Conservation (phyloP, 2,329 filamentous ascomycete species). For the Arthrobotrys iridis region DNA sequence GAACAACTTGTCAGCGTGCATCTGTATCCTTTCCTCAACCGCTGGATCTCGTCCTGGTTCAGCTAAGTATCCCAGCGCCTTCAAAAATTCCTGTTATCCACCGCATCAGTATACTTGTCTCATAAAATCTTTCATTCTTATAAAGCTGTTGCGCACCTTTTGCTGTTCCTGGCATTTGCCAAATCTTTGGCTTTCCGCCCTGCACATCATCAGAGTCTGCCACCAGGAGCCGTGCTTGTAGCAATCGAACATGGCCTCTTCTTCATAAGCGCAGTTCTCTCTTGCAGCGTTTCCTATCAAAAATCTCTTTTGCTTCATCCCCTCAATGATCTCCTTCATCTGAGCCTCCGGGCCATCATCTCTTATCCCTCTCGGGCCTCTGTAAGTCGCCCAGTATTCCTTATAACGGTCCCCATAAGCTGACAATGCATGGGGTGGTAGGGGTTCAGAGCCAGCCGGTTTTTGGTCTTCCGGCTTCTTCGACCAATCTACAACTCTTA, state of each 20-base stretch:
- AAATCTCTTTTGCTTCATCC: conserved; percentile 82
- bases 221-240: conserved; percentile 76
- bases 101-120: neutral
- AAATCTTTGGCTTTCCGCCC: conserved; percentile 78
- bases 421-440: conserved; percentile 48
- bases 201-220: conserved; percentile 81
- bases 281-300: conserved; percentile 82
- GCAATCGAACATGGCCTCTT: conserved; percentile 83
- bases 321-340: conserved; percentile 80
- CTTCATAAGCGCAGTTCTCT: conserved; percentile 92
- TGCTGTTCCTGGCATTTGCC: conserved; percentile 91
- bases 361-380: conserved; percentile 66
- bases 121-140: neutral
- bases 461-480: conserved; percentile 13
- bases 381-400: conserved; percentile 92
- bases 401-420: conserved; percentile 76
- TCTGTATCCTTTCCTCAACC: conserved; percentile 87
- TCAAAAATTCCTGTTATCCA: conserved; percentile 76
- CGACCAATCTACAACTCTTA: conserved; percentile 52
- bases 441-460: conserved; percentile 40
- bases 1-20: conserved; percentile 93
- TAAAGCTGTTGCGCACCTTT: conserved; percentile 68
- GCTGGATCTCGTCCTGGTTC: conserved; percentile 72
- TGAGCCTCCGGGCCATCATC: conserved; percentile 79
- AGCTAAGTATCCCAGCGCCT: conserved; percentile 85